Percentiles rank a stretch among this genome's conserved stretches.
Evolutionary conservation across 1,284 basidiomycete genomes (phyloP).

Genomic region (Heterobasidion occidentale): DNA sequence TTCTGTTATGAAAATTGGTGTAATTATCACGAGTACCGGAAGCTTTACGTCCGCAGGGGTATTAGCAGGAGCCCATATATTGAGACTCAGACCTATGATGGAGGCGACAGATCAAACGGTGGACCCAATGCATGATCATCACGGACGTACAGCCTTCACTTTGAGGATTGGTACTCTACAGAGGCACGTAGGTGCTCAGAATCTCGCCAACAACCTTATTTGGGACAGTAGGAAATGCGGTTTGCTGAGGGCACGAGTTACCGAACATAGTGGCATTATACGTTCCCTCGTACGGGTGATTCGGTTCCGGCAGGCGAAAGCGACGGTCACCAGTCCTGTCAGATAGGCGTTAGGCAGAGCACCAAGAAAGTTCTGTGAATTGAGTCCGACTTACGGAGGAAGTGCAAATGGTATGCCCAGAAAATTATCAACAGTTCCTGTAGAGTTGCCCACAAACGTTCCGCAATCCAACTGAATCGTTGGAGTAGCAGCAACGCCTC

Average conservation of each 20-base stretch:
- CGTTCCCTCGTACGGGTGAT: slow-evolving; percentile 31
- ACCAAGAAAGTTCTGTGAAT: not conserved
- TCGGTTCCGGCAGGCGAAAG: slow-evolving; percentile 36
- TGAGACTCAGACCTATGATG: slow-evolving; percentile 44
- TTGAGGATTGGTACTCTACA: slow-evolving; percentile 26
- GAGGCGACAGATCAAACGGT: not conserved
- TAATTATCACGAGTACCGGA: slow-evolving; percentile 44
- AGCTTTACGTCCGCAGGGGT: slow-evolving; percentile 30
- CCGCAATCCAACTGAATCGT: slow-evolving; percentile 13
- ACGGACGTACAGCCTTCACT: slow-evolving; percentile 38
- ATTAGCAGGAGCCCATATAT: slow-evolving; percentile 42
- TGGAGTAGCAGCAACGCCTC: not conserved
- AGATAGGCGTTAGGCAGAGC: not conserved
- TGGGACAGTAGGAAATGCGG: slow-evolving; percentile 19
- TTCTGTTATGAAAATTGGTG: not conserved
- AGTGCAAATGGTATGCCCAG: slow-evolving; percentile 47
- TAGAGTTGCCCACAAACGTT: slow-evolving; percentile 10
- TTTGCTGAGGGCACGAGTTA: slow-evolving; percentile 43
- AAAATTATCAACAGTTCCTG: slow-evolving; percentile 25
- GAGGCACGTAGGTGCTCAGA: slow-evolving; percentile 23
- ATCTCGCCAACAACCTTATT: slow-evolving; percentile 17
- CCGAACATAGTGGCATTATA: slow-evolving; percentile 36
- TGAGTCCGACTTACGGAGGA: slow-evolving; percentile 24
- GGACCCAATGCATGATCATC: not conserved
- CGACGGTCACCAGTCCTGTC: slow-evolving; percentile 19